Evolutionary conservation across 352 stramenopile genomes (phyloP).

Genomic region (Globisporangium perplexum): DNA sequence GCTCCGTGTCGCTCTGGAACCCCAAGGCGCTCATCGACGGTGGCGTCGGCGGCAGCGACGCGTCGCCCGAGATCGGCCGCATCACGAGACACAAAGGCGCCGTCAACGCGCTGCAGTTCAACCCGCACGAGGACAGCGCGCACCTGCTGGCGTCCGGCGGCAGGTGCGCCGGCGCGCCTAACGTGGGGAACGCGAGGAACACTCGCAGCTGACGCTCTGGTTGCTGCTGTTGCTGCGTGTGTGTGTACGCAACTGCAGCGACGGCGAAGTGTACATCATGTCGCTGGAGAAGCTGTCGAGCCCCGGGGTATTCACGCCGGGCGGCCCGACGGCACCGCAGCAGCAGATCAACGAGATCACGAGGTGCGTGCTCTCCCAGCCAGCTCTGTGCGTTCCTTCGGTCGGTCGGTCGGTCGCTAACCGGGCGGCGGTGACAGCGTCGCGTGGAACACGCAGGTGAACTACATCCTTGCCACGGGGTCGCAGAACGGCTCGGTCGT

Average conservation of each 20-base stretch:
- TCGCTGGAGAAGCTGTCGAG: slow-evolving; percentile 88
- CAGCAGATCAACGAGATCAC: slow-evolving; percentile 84
- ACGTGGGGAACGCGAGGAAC: no score
- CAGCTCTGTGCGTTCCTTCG: no score
- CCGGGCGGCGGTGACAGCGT: no score
- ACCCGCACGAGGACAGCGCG: slow-evolving; percentile 89
- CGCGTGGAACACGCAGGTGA: slow-evolving; percentile 97
- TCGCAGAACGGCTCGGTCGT: slow-evolving; percentile 92
- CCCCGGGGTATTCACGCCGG: slow-evolving; percentile 88
- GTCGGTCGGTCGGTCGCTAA: not conserved
- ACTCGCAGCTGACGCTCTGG: not conserved
- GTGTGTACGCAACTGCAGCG: slow-evolving; percentile 24
- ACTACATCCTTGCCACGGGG: slow-evolving; percentile 96
- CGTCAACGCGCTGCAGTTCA: slow-evolving; percentile 95
- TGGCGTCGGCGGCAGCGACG: slow-evolving; percentile 50
- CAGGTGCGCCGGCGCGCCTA: slow-evolving; percentile 23
- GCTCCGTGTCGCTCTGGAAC: slow-evolving; percentile 96
- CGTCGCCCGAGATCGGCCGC: slow-evolving; percentile 62
- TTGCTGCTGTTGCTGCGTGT: not conserved
- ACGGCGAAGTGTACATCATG: slow-evolving; percentile 95
- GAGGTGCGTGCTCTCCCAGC: slow-evolving; percentile 31
- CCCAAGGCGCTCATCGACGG: slow-evolving; percentile 82
- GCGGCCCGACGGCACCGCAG: slow-evolving; percentile 50
- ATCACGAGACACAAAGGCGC: slow-evolving; percentile 84
- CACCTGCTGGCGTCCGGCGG: slow-evolving; percentile 93